Percentiles rank a stretch among this genome's conserved stretches.
These are phyloP conservation scores for Diatrype stigma DNA, from an alignment of 2,329 filamentous ascomycete genomes.

Conservation along the genomic window DNA sequence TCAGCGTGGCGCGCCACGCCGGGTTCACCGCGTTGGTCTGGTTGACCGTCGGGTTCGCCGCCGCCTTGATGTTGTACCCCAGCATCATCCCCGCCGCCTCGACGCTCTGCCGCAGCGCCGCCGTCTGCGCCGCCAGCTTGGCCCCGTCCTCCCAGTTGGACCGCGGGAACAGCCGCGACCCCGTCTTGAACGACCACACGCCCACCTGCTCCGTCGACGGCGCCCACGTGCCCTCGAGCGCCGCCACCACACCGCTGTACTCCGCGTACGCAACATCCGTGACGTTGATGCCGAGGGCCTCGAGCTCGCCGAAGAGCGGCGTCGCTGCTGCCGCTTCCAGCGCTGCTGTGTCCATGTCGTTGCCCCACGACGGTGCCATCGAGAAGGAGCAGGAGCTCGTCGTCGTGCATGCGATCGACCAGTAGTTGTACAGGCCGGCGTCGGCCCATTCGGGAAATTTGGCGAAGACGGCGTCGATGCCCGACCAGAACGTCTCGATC, in stretches of 20 bases:
- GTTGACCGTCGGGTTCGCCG: conserved; percentile 13
- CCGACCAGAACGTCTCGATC: conserved; percentile 25
- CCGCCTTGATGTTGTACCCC: conserved; percentile 16
- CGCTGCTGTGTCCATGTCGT: conserved; percentile 7
- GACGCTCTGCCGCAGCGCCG: conserved; percentile 9
- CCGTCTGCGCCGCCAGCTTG: conserved; percentile 10
- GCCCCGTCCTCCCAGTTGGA: conserved; percentile 17
- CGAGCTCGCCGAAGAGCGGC: conserved; percentile 12
- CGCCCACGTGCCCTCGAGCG: conserved; percentile 14
- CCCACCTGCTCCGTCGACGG: conserved; percentile 12
- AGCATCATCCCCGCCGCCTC: conserved; percentile 15
- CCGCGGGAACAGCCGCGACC: conserved; percentile 14
- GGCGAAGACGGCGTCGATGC: conserved; percentile 27
- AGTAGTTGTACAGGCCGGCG: conserved; percentile 17
- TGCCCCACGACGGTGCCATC: conserved; percentile 15
- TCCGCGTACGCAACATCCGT: conserved; percentile 8
- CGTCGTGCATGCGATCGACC: conserved; percentile 10
- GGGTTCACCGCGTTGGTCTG: conserved; percentile 19
- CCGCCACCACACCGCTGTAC: conserved; percentile 10
- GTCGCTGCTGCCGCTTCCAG: conserved; percentile 6
- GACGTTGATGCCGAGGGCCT: conserved; percentile 8
- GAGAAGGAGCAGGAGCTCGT: conserved; percentile 9
- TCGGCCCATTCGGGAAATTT: conserved; percentile 27
- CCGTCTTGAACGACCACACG: conserved; percentile 15
- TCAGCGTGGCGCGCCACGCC: conserved; percentile 12